Evolutionary conservation across 192 early-diverging fungal species (phyloP), one percentile per base, ranked within the genome.

Genomic region (Coemansia umbellata): DNA sequence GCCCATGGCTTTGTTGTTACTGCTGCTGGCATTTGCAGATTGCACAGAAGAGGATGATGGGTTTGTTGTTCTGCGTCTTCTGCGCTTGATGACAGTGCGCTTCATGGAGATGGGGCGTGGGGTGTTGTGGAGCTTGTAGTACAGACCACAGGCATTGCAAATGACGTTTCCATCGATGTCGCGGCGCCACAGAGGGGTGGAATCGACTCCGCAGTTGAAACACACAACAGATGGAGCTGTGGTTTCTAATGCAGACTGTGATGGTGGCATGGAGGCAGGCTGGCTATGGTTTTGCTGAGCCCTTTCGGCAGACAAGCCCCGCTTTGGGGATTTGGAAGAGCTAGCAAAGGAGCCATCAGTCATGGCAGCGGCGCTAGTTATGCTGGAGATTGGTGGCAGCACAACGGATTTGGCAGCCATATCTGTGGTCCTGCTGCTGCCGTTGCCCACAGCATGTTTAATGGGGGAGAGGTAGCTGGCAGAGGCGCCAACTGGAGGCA

Each of bases 91-190:
- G 8, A 85, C 81, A 5, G 79, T 63, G 14, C 83, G 74, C 57
- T 86, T 84, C 78, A 90, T 79, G 6, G 79, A 82, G 36, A 87
- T 75, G 26, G 92, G 92, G 22, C 92, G 80, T 26, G 85, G 72
- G 23, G 79, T 66, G 67, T 78, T 80, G 68, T 95, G 89, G 30
- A 91, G 82, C 53, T 86, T 89, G 64, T 79, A 92, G 67, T 95
- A 94, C 30, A 95, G 74, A 2, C 94, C 94, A 66, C 93, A 95
- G 14, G 92, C 91, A 66, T 95, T 95, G 75, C 92, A 95, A 37
- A 91, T 84, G 35, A 81, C 62, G 21, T 88, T 81, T 43, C 87
- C 87, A 3, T 69, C 63, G 21, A 63, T 65, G 60, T 88, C 86
- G 33, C 89, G 77, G 49, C 89, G 70, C 89, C 89, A 91, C 1